phyloP scores from a whole-genome alignment of 352 stramenopile species.

The Globisporangium nunn region DNA sequence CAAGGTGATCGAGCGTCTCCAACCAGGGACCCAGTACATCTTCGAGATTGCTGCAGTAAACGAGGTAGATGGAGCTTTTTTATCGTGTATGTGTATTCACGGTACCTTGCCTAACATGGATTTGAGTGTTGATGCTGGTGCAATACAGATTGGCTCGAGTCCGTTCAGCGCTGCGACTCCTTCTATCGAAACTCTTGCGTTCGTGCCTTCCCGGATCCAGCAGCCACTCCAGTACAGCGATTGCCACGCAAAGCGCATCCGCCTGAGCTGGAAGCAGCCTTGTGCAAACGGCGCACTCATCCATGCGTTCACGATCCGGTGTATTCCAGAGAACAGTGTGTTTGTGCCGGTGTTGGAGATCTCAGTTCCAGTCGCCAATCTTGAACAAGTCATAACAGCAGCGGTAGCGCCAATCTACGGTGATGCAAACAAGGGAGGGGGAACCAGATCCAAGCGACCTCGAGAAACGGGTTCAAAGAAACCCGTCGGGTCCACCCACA shows the following conservation, averaged over 20 bases:
- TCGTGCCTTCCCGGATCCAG: conserved; percentile 43
- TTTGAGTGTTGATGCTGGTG: background rate
- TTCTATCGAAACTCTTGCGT: conserved; percentile 50
- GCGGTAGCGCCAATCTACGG: background rate
- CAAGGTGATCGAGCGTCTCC: conserved; percentile 31
- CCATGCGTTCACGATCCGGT: conserved; percentile 44
- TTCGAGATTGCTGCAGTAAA: conserved; percentile 51
- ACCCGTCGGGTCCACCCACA: background rate
- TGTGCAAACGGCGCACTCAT: conserved; percentile 53
- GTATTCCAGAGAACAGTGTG: conserved; percentile 39
- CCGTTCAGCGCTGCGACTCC: conserved; percentile 35
- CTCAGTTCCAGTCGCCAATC: conserved; percentile 19
- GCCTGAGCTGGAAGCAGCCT: conserved; percentile 41
- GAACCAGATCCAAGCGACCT: background rate
- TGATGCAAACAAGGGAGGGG: background rate
- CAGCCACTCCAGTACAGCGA: conserved; percentile 28
- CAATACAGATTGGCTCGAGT: conserved; percentile 40
- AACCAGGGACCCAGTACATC: conserved; percentile 48
- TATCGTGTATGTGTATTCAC: background rate
- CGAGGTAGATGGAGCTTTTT: conserved; percentile 14
- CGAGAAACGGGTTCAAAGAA: background rate
- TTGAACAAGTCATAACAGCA: conserved; percentile 12
- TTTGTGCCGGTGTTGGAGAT: conserved; percentile 31
- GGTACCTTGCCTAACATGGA: background rate
- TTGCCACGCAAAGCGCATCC: conserved; percentile 28